Evolutionary conservation across 306 rosid genomes (phyloP).

Genomic region (Luffa aegyptiaca): DNA sequence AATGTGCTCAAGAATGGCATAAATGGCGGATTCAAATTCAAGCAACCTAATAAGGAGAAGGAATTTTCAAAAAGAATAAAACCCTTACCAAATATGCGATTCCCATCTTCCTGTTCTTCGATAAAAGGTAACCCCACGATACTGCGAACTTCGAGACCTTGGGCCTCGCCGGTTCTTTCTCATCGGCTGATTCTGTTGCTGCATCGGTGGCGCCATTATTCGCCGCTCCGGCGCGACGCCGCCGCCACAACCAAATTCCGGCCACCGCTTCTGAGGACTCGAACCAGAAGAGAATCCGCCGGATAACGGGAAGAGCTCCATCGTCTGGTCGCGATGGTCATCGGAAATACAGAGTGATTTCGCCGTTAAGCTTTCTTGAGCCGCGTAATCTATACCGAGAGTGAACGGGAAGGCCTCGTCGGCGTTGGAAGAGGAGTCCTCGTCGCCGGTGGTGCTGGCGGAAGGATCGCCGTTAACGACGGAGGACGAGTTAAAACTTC

Average conservation of each 20-base stretch:
- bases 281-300: slow-evolving; percentile 11
- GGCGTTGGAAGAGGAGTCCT: slow-evolving; percentile 14
- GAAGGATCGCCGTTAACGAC: slow-evolving; percentile 31
- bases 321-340: slow-evolving; percentile 32
- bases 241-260: slow-evolving; percentile 13
- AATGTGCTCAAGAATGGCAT: neutral
- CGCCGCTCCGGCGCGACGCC: neutral
- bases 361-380: neutral
- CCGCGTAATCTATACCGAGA: slow-evolving; percentile 15
- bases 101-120: slow-evolving; percentile 97
- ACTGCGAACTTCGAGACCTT: slow-evolving; percentile 92
- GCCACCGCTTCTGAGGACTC: slow-evolving; percentile 28
- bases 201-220: slow-evolving; percentile 8
- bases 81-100: slow-evolving; percentile 79
- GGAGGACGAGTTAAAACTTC: slow-evolving; percentile 56
- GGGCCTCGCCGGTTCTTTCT: slow-evolving; percentile 93
- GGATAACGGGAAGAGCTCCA: slow-evolving; percentile 57
- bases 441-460: slow-evolving; percentile 29
- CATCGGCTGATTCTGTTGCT: slow-evolving; percentile 29
- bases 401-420: slow-evolving; percentile 31
- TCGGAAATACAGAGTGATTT: neutral
- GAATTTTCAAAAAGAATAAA: neutral
- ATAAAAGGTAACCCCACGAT: slow-evolving; percentile 90
- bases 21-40: slow-evolving; percentile 8
- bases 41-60: neutral